Percentiles rank a stretch among this genome's conserved stretches.
These are phyloP conservation scores for Sugiyamaella lignohabitans DNA, from an alignment of 805 yeast genomes.

Conservation along the genomic window DNA sequence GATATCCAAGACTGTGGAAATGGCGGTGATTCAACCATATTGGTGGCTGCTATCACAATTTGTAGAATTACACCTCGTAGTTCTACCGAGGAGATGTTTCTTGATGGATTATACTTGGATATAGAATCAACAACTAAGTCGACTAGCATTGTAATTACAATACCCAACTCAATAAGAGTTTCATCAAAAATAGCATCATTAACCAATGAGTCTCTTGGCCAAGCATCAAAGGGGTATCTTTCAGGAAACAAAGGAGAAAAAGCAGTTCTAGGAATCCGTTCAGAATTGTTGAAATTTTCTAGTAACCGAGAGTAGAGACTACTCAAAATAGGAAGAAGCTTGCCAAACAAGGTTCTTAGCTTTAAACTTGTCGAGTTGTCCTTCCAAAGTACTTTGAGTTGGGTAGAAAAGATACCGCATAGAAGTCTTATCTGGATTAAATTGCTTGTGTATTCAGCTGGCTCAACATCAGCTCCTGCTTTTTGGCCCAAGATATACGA, in stretches of 20 bases:
- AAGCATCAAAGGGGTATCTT: slow-evolving; percentile 53
- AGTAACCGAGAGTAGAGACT: slow-evolving; percentile 24
- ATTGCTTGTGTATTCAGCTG: background rate
- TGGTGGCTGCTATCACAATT: background rate
- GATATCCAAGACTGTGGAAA: slow-evolving; percentile 63
- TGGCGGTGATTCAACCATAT: slow-evolving; percentile 12
- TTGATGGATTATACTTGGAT: background rate
- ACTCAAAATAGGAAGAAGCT: background rate
- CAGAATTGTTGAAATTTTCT: slow-evolving; percentile 35
- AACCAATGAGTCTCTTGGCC: slow-evolving; percentile 67
- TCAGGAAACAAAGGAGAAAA: slow-evolving; percentile 45
- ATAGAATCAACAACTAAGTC: slow-evolving; percentile 21
- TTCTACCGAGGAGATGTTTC: background rate
- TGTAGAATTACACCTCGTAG: background rate
- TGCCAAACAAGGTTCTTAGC: background rate
- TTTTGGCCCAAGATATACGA: background rate
- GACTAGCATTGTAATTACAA: slow-evolving; percentile 38
- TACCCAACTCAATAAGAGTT: slow-evolving; percentile 59
- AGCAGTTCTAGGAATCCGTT: slow-evolving; percentile 56
- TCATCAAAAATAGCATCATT: slow-evolving; percentile 66
- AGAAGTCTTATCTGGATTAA: background rate
- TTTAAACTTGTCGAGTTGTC: background rate
- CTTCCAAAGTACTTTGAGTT: background rate
- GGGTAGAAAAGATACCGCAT: background rate
- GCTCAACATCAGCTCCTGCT: background rate